Conservation (phyloP, 768 basidiomycete species). For the Trametes elegans region DNA sequence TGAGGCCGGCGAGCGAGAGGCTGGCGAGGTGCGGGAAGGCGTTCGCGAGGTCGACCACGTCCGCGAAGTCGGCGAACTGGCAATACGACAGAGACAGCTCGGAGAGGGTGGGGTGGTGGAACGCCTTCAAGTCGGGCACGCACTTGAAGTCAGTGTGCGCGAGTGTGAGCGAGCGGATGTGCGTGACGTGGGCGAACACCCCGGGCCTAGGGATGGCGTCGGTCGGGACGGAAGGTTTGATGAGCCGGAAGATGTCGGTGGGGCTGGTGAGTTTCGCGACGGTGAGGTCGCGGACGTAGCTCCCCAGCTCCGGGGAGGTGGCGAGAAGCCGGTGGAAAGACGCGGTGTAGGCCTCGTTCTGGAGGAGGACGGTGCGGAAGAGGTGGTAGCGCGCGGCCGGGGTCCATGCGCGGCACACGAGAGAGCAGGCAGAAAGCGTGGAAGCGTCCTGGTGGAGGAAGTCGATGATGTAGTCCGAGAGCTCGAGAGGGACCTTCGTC, state of each 20-base stretch:
- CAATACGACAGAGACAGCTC: conserved; percentile 26
- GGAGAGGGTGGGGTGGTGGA: conserved; percentile 16
- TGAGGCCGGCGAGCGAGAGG: conserved; percentile 23
- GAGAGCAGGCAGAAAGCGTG: conserved; percentile 24
- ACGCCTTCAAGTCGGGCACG: not conserved
- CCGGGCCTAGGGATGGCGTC: conserved; percentile 3
- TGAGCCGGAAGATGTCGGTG: not conserved
- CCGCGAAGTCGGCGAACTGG: conserved; percentile 25
- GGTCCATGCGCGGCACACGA: conserved; percentile 29
- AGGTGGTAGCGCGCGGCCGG: conserved; percentile 31
- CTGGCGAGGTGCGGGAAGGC: conserved; percentile 23
- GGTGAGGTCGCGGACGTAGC: conserved; percentile 23
- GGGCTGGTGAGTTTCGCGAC: conserved; percentile 10
- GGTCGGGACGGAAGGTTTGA: not conserved
- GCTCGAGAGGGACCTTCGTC: conserved; percentile 34
- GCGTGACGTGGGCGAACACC: conserved; percentile 14
- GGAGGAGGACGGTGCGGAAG: conserved; percentile 23
- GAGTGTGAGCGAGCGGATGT: conserved; percentile 16
- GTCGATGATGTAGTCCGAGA: conserved; percentile 34
- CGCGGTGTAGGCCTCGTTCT: conserved; percentile 2
- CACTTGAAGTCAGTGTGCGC: conserved; percentile 10
- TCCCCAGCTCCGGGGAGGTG: conserved; percentile 19
- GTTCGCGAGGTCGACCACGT: conserved; percentile 24
- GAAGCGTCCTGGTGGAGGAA: conserved; percentile 30
- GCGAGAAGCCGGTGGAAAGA: conserved; percentile 22